Evolutionary conservation across 78 protist species (phyloP).

Genomic region (Dictyostelium brefeldianum): DNA sequence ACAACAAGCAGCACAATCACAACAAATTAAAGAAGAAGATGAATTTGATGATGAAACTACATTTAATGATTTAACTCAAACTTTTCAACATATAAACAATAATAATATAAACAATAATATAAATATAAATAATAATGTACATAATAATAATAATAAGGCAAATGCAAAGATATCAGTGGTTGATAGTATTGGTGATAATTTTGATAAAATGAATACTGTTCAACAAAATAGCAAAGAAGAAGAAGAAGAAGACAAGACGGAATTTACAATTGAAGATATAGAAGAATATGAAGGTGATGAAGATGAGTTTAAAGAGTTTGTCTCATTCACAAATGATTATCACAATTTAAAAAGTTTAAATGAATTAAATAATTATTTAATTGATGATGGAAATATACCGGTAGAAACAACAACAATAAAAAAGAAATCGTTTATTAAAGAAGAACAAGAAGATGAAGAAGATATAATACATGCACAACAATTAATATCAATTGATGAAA

Average conservation of each 20-base stretch:
- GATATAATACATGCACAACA: not conserved
- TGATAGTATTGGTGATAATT: no score
- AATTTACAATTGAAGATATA: not conserved
- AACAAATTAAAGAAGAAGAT: not conserved
- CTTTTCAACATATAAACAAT: not conserved
- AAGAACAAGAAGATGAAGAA: not conserved
- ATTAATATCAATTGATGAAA: no score
- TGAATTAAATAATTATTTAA: not conserved
- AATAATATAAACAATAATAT: not conserved
- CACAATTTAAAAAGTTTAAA: not conserved
- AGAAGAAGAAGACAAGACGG: not conserved
- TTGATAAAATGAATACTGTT: not conserved
- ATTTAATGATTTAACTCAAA: slow-evolving; percentile 5
- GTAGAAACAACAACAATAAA: not conserved
- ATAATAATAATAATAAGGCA: not conserved
- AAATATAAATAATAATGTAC: not conserved
- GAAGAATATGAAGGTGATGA: slow-evolving; percentile 3
- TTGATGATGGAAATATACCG: not conserved
- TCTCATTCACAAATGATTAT: not conserved
- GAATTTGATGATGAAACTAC: not conserved
- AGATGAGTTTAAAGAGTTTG: slow-evolving; percentile 48
- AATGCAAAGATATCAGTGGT: no score
- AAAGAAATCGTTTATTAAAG: not conserved
- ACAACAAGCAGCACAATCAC: not conserved
- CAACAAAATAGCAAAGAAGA: not conserved